These are phyloP conservation scores for Solanum medicagineum DNA, from an alignment of 257 asterid genomes.

Conservation along the genomic window DNA sequence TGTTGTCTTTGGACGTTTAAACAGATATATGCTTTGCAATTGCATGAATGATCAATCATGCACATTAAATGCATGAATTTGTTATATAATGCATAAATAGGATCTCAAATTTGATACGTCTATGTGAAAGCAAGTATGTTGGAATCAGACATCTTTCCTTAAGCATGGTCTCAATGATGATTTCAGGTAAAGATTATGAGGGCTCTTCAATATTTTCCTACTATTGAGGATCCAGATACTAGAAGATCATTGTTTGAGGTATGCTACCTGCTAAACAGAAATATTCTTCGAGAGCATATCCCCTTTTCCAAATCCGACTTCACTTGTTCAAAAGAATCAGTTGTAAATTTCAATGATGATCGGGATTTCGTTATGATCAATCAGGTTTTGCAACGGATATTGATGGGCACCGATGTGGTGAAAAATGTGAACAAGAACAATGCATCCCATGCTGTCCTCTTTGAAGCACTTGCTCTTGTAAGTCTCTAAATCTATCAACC, in stretches of 20 bases:
- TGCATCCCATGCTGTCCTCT: slow-evolving; percentile 99
- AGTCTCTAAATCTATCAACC: slow-evolving; percentile 5
- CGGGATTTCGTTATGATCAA: neutral
- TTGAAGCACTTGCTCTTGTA: slow-evolving; percentile 99
- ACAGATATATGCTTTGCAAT: neutral
- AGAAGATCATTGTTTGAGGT: slow-evolving; percentile 98
- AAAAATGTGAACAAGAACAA: slow-evolving; percentile 98
- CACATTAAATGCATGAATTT: neutral
- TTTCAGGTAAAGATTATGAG: slow-evolving; percentile 96
- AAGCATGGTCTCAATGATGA: neutral
- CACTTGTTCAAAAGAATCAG: neutral
- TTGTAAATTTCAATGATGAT: neutral
- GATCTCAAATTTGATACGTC: neutral
- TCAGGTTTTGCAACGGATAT: slow-evolving; percentile 93
- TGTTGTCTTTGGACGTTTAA: neutral
- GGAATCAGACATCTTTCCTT: neutral
- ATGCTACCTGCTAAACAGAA: slow-evolving; percentile 4
- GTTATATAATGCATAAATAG: neutral
- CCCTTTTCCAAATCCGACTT: neutral
- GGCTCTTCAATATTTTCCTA: slow-evolving; percentile 98
- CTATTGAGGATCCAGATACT: slow-evolving; percentile 92
- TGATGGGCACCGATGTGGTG: slow-evolving; percentile 99
- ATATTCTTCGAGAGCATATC: neutral
- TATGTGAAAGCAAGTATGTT: neutral
- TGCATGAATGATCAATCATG: neutral